Evolutionary conservation across 768 basidiomycete species (phyloP).

Genomic region (Trametes maxima): DNA sequence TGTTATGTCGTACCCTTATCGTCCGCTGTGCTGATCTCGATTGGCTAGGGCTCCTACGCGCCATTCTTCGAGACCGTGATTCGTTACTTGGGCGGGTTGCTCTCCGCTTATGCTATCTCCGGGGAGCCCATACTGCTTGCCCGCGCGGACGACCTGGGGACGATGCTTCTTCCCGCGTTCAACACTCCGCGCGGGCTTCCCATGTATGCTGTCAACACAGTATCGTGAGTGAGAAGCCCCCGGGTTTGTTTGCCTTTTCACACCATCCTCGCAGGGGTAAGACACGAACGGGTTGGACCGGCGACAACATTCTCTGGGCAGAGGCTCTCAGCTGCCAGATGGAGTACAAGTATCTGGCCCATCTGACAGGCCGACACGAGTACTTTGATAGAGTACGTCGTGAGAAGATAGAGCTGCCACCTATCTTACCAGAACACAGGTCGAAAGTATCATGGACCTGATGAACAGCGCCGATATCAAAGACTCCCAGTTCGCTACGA

Average conservation of each 20-base stretch:
- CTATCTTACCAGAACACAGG: slow-evolving; percentile 35
- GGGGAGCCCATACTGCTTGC: slow-evolving; percentile 60
- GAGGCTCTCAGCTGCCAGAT: slow-evolving; percentile 84
- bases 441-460: slow-evolving; percentile 50
- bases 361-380: slow-evolving; percentile 69
- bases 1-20: slow-evolving; percentile 32
- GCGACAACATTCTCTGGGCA: slow-evolving; percentile 47
- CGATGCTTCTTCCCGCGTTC: slow-evolving; percentile 73
- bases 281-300: slow-evolving; percentile 40
- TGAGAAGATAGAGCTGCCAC: background rate
- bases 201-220: slow-evolving; percentile 66
- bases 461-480: slow-evolving; percentile 36
- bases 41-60: slow-evolving; percentile 34
- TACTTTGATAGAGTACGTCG: slow-evolving; percentile 55
- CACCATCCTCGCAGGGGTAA: slow-evolving; percentile 38
- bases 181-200: slow-evolving; percentile 72
- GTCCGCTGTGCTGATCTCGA: background rate
- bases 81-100: slow-evolving; percentile 83
- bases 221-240: slow-evolving; percentile 42
- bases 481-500: slow-evolving; percentile 27
- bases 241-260: too few relatives aligned
- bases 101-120: slow-evolving; percentile 81
- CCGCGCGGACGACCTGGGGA: slow-evolving; percentile 78
- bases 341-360: slow-evolving; percentile 86
- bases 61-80: slow-evolving; percentile 87